Evolutionary conservation across 2,329 filamentous ascomycete species (phyloP), one percentile per base, ranked within the genome.

Genomic region (Claviceps africana): DNA sequence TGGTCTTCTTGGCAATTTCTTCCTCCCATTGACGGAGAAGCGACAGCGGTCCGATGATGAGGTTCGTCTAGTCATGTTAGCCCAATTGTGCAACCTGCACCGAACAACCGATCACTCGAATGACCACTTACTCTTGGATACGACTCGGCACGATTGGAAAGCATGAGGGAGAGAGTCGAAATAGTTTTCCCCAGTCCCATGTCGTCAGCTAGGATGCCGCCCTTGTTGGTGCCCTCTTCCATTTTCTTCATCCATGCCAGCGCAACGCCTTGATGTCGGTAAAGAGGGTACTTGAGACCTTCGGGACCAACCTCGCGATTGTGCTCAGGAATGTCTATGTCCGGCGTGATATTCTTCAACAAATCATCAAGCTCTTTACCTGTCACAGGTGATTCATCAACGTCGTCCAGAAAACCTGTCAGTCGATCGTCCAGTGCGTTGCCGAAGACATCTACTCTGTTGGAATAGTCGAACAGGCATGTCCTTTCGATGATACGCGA

Each of bases 171-270:
- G 22, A 96, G 72, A 5, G 86, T 83, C 55, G 91, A 88, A 25
- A 95, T 83, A 0, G 90, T 95, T 69, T 95, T 95, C 19, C 89
- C 89, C 10, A 95, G 68, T 3, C 89, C 89, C 90, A 95, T 96
- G 61, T 95, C 89, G 64, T 96, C 90, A 2, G 88, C 88, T 17
- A 95, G 74, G 52, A 95, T 90, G 40, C 89, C 90, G n/a, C 90
- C 89, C 60, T 85, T 88, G 60, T 85, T 88, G 51, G 82, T 74
- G 9, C 86, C 81, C 19, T 75, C 77, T 64, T 95, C 89, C 64
- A 87, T 88, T n/a, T 82, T 75, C 47, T 83, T 75, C 77, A 95
- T 81, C 90, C 89, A 95, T 13, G 83, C 79, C 31, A 95, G 71
- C 7, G 88, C 88, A 66, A 91, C 71, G 59, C 86, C 83, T 62